These are phyloP conservation scores for Austroboletus eburneus DNA, from an alignment of 768 basidiomycete species.

Conservation along the genomic window DNA sequence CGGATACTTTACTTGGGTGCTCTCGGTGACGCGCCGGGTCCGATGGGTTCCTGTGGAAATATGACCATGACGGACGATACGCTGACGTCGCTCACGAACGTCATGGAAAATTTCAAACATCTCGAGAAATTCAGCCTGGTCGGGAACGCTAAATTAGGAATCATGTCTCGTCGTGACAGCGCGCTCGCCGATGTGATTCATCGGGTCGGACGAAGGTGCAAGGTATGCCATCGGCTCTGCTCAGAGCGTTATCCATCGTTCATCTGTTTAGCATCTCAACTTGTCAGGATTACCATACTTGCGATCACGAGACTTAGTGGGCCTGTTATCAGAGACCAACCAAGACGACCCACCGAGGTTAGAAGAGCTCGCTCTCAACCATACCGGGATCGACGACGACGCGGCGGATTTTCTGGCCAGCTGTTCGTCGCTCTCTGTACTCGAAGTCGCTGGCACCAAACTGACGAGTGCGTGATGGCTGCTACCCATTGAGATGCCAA, in stretches of 20 bases:
- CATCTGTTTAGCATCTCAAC: constrained; percentile 47
- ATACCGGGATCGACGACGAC: constrained; percentile 58
- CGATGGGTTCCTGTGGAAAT: constrained; percentile 24
- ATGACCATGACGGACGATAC: constrained; percentile 55
- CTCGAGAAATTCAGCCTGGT: constrained; percentile 58
- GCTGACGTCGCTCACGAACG: constrained; percentile 41
- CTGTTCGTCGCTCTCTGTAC: constrained; percentile 43
- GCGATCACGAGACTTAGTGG: constrained; percentile 47
- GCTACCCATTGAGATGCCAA: neutral
- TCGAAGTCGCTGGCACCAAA: constrained; percentile 56
- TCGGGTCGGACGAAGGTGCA: constrained; percentile 56
- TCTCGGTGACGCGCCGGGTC: constrained; percentile 46
- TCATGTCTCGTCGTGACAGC: constrained; percentile 27
- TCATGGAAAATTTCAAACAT: constrained; percentile 31
- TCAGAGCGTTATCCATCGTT: neutral
- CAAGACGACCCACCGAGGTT: constrained; percentile 34
- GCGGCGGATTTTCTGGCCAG: constrained; percentile 48
- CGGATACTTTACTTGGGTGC: constrained; percentile 55
- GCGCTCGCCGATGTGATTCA: constrained; percentile 45
- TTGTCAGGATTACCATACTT: constrained; percentile 50
- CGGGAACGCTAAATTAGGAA: constrained; percentile 57
- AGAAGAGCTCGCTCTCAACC: constrained; percentile 50
- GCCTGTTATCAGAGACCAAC: constrained; percentile 33
- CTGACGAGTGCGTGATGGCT: constrained; percentile 45
- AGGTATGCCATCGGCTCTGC: constrained; percentile 32